Conservation (phyloP, 495 filamentous ascomycete genomes). For the Penicillium herquei region DNA sequence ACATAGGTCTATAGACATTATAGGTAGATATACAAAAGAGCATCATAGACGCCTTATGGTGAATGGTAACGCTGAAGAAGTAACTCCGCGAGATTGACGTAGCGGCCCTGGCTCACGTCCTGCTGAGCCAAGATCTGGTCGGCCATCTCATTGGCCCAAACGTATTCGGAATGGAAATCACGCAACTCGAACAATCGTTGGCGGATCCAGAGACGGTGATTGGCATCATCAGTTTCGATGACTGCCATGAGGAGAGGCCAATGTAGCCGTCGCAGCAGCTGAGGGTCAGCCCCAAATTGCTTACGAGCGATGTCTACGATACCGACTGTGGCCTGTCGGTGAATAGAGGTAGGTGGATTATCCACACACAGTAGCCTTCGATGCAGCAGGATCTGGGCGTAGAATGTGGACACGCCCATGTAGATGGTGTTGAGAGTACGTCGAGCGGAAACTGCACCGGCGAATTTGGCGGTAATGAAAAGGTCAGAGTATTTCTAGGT, state of each 20-base stretch:
- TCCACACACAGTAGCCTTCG: constrained; percentile 35
- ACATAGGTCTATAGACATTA: constrained; percentile 17
- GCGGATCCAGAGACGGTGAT: constrained; percentile 40
- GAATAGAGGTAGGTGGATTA: constrained; percentile 24
- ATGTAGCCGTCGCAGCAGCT: constrained; percentile 38
- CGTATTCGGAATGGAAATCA: constrained; percentile 32
- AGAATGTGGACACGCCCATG: constrained; percentile 46
- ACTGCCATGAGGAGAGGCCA: constrained; percentile 48
- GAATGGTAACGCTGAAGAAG: constrained; percentile 22
- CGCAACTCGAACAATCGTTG: constrained; percentile 35
- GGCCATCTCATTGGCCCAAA: constrained; percentile 34
- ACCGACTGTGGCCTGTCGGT: constrained; percentile 31
- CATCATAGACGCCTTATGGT: constrained; percentile 3
- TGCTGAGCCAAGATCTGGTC: constrained; percentile 35
- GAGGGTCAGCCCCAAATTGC: constrained; percentile 34
- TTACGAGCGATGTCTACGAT: constrained; percentile 42
- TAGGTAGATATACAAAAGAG: constrained; percentile 19
- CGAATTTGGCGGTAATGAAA: constrained; percentile 43
- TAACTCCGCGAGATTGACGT: constrained; percentile 36
- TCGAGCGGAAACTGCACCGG: constrained; percentile 32
- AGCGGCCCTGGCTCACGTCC: constrained; percentile 24
- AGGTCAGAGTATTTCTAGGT: constrained; percentile 39
- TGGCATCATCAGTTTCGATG: constrained; percentile 39
- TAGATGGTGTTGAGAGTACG: constrained; percentile 48
- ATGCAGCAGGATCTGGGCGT: constrained; percentile 43